These are phyloP conservation scores for Fistulinella prunicolor DNA, from an alignment of 768 basidiomycete species.

Conservation along the genomic window DNA sequence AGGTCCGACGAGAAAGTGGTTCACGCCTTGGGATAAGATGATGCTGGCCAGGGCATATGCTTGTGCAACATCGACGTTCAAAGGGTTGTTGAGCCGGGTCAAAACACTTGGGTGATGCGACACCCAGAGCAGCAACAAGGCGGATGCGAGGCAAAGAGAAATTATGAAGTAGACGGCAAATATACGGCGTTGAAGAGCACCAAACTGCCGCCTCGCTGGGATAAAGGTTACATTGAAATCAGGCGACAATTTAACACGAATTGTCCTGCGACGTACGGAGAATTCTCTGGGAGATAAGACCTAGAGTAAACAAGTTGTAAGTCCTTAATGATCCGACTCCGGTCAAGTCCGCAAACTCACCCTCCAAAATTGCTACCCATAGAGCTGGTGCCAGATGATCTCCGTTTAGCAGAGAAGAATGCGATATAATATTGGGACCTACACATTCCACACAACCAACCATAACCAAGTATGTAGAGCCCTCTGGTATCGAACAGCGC, in stretches of 20 bases:
- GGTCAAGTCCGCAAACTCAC: constrained; percentile 19
- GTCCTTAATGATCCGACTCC: neutral
- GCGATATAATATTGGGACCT: constrained; percentile 25
- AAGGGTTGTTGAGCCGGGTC: constrained; percentile 43
- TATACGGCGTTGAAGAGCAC: constrained; percentile 66
- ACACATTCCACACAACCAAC: constrained; percentile 72
- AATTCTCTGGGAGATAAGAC: constrained; percentile 57
- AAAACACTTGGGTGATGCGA: constrained; percentile 55
- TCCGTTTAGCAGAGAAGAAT: neutral
- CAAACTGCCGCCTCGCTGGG: constrained; percentile 68
- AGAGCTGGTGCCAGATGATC: constrained; percentile 28
- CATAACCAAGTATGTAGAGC: constrained; percentile 54
- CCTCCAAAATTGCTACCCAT: constrained; percentile 71
- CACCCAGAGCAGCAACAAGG: constrained; percentile 57
- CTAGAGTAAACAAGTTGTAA: constrained; percentile 28
- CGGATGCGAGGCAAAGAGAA: constrained; percentile 52
- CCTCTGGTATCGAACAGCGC: constrained; percentile 20
- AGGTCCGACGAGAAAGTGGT: constrained; percentile 71
- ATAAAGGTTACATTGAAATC: neutral
- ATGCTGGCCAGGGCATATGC: constrained; percentile 53
- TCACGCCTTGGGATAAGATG: constrained; percentile 47
- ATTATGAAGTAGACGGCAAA: constrained; percentile 74
- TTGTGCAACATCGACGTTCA: constrained; percentile 61
- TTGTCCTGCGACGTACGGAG: constrained; percentile 43
- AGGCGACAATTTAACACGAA: neutral